Evolutionary conservation across 2,329 filamentous ascomycete species (phyloP), one percentile per base, ranked within the genome.

Genomic region (Fusarium mexicanum): DNA sequence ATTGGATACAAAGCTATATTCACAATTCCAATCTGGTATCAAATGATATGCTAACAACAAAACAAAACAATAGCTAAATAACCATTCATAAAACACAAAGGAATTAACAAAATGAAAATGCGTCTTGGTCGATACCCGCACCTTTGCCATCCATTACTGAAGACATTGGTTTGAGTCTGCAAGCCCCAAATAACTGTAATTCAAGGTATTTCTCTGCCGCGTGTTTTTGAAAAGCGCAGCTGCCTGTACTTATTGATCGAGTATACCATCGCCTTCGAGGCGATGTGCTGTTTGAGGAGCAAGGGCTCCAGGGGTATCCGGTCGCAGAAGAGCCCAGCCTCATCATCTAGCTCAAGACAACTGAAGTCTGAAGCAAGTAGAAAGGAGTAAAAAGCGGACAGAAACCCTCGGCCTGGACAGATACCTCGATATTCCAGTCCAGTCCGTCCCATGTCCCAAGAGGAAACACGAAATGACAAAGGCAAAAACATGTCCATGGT

Each of bases 21-120:
- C 58, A 48, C 64, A 66, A 73, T 69, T 73, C 61, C 72, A 74
- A 73, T 74, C 67, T 74, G 69, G 72, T 73, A 74, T 73, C 72
- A 75, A 54, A 59, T 46, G 40, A 46, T 33, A 31, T 63, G n/a
- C 62, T 54, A 51, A 55, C 37, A 29, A 63, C 47, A 74, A 55
- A 70, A 54, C 22, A 50, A 43, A 31, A 58, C 22, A 11, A 43
- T 29, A 61, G 41, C 50, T 46, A 48, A 20, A 14, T 16, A 13
- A n/a, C 47, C 51, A 58, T 62, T 51, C 57, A 33, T 59, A 44
- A 37, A 38, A 50, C n/a, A 70, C 35, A 53, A 46, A 69, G 20
- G 46, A 37, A 33, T 44, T n/a, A 20, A 59, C 64, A 37, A 50
- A 43, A 14, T 33, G 53, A 33, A 58, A 61, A 68, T 40, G 35